Base-by-base conservation (phyloP, 1,139 yeast species). In the Candida labiduridarum region DNA sequence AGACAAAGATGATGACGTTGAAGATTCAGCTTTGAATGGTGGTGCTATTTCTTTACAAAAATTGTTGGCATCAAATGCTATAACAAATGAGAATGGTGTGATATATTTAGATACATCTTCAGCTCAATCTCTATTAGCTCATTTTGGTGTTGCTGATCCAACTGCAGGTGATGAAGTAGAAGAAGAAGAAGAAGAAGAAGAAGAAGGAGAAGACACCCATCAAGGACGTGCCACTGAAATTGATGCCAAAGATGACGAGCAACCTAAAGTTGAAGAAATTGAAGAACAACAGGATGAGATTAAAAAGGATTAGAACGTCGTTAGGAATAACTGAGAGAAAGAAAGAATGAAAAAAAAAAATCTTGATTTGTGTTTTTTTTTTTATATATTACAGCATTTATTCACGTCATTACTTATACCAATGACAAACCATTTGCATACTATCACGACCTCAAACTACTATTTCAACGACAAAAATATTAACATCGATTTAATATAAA, bases 31-130 rank as follows among this genome's bases (percentile, higher is more conserved):
- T 54, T 60, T 64, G 27, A 63, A 61, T n/a, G 70, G 66, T 52
- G 77, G 78, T 9, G 79, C 81, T 48, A 75, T 78, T 48, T 76
- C 83, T 5, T 77, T 79, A 57, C 82, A 78, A 61, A 79, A 78
- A 60, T 68, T 79, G 59, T 71, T 79, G 52, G 78, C 80, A 44
- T 74, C 78, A 50, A 79, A 78, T 61, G 80, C 81, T 16, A 71
- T 80, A 54, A 78, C 83, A 49, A 79, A 74, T 57, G 83, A 79
- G 59, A 79, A 80, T 57, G 84, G 83, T n/a, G 83, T 79, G 14
- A 78, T 78, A 49, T 79, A 79, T 59, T 70, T 79, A 56, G 84
- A 79, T 59, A 75, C 79, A 8, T 69, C 76, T 40, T 72, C 79
- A 15, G 80, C 81, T 14, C 80, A 76, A 59, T 72, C 78, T 7